phyloP scores from a whole-genome alignment of 139 green algal genomes.

The Chlamydomonas sp. region DNA sequence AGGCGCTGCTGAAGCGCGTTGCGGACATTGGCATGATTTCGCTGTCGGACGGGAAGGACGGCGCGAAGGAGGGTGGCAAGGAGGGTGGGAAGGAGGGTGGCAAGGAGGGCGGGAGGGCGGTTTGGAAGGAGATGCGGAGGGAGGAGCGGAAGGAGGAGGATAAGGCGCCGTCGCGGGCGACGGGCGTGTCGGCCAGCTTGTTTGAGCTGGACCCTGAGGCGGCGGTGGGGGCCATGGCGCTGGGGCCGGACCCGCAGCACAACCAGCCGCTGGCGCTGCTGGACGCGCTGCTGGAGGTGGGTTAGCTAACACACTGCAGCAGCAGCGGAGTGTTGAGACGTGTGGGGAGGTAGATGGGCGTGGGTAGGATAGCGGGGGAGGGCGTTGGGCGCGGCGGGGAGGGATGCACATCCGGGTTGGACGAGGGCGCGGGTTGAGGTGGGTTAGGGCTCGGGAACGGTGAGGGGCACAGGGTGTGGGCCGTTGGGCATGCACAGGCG shows the following conservation, averaged over 20 bases:
- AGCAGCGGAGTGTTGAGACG: not conserved
- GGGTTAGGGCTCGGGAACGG: not conserved
- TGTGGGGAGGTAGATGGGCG: not conserved
- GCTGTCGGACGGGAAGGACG: slow-evolving; percentile 27
- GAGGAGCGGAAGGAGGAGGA: not conserved
- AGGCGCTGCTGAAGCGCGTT: slow-evolving; percentile 54
- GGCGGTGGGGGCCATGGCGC: slow-evolving; percentile 25
- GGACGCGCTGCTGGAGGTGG: slow-evolving; percentile 61
- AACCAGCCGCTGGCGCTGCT: slow-evolving; percentile 70
- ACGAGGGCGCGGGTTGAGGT: no score
- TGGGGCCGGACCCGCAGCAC: slow-evolving; percentile 5
- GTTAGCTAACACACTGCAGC: not conserved
- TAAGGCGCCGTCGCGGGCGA: no score
- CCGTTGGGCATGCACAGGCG: no score
- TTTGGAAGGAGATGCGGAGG: not conserved
- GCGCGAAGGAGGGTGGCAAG: not conserved
- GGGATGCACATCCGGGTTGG: no score
- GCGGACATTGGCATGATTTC: slow-evolving; percentile 71
- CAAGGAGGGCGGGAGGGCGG: not conserved
- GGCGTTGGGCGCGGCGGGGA: no score
- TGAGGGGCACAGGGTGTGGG: not conserved
- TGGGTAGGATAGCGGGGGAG: no score
- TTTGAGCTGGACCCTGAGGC: slow-evolving; percentile 62
- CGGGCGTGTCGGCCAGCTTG: slow-evolving; percentile 43
- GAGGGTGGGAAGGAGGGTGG: not conserved